A percentile compares a stretch with the other conserved stretches of the same genome.
These are phyloP conservation scores for Elsinoe fawcettii DNA, from an alignment of 2,329 filamentous ascomycete genomes.

Conservation along the genomic window DNA sequence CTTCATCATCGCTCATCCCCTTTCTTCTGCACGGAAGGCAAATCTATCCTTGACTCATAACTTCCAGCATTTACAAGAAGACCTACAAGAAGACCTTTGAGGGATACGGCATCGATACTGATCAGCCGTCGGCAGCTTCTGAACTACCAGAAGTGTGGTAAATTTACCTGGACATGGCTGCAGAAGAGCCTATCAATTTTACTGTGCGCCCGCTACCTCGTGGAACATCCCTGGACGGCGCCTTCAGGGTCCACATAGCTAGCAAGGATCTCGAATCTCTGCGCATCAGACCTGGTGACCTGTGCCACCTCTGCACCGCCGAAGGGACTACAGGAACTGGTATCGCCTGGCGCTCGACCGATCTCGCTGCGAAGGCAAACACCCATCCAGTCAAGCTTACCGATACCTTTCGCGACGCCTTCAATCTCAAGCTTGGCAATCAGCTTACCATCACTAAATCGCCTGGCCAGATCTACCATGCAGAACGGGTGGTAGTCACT, in stretches of 20 bases:
- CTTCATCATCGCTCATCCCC: neutral
- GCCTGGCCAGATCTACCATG: conserved; percentile 45
- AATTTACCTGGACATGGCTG: conserved; percentile 11
- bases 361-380: conserved; percentile 50
- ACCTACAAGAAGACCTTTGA: neutral
- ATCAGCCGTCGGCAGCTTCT: neutral
- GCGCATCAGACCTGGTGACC: conserved; percentile 50
- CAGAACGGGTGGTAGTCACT: conserved; percentile 52
- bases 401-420: conserved; percentile 63
- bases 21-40: neutral
- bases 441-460: conserved; percentile 54
- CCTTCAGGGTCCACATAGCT: conserved; percentile 52
- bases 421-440: conserved; percentile 64
- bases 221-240: conserved; percentile 43
- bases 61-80: neutral
- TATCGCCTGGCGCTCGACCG: conserved; percentile 54
- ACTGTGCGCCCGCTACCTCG: conserved; percentile 48
- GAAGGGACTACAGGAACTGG: conserved; percentile 44
- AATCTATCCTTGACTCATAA: neutral
- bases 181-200: conserved; percentile 30
- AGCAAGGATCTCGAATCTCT: conserved; percentile 49
- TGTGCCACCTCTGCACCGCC: conserved; percentile 45
- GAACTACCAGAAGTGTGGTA: conserved; percentile 3
- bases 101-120: neutral
- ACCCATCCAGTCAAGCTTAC: conserved; percentile 63